Evolutionary conservation across 1,284 basidiomycete species (phyloP).

Genomic region (Trichosporon sp.): DNA sequence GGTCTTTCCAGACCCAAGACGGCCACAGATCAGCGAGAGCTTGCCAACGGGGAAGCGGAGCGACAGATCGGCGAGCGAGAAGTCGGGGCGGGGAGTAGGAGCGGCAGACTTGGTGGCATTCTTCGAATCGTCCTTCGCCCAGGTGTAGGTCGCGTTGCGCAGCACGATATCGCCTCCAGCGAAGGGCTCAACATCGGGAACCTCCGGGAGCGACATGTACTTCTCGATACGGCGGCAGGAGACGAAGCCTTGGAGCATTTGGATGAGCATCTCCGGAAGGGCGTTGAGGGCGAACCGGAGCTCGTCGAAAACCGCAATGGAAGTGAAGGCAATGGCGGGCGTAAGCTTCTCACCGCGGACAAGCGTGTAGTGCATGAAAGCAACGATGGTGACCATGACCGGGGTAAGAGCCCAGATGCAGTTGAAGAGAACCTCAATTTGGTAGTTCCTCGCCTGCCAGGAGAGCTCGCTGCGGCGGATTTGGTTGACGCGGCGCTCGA

Average conservation of each 20-base stretch:
- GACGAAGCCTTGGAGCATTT: slow-evolving; percentile 77
- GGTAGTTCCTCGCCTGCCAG: slow-evolving; percentile 81
- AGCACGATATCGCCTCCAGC: slow-evolving; percentile 67
- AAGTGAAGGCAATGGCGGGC: slow-evolving; percentile 82
- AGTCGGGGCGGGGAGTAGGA: slow-evolving; percentile 74
- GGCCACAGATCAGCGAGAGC: slow-evolving; percentile 77
- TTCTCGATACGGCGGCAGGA: slow-evolving; percentile 89
- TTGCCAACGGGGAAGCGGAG: slow-evolving; percentile 76
- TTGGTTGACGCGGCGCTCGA: slow-evolving; percentile 73
- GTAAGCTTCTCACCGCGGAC: slow-evolving; percentile 66
- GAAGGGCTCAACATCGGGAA: slow-evolving; percentile 63
- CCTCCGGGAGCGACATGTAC: slow-evolving; percentile 74
- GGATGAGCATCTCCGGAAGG: slow-evolving; percentile 86
- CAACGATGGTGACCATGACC: slow-evolving; percentile 55
- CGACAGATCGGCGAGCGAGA: slow-evolving; percentile 76
- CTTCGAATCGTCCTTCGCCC: slow-evolving; percentile 70
- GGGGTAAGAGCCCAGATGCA: slow-evolving; percentile 67
- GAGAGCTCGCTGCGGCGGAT: slow-evolving; percentile 77
- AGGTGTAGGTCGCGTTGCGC: slow-evolving; percentile 81
- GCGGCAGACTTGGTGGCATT: slow-evolving; percentile 59
- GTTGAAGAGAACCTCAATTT: slow-evolving; percentile 80
- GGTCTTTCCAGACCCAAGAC: slow-evolving; percentile 72
- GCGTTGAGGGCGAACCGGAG: slow-evolving; percentile 72
- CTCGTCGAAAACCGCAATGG: slow-evolving; percentile 74
- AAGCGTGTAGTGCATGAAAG: slow-evolving; percentile 66